Evolutionary conservation across 1,139 yeast species (phyloP).

Genomic region (Meyerozyma sp.): DNA sequence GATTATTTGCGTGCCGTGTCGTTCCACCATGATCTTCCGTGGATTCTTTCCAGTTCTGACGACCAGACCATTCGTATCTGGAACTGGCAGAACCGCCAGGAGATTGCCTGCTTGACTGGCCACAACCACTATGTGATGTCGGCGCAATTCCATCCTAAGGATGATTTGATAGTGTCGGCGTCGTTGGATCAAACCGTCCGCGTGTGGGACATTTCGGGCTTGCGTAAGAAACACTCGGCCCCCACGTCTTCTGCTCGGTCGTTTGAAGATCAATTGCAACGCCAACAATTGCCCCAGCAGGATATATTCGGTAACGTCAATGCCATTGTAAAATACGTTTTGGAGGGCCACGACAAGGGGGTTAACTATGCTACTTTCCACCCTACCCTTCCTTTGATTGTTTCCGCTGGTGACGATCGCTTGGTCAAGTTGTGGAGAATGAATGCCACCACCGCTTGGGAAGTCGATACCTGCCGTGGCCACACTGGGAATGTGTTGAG

Average conservation of each 20-base stretch:
- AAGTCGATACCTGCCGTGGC: conserved; percentile 96
- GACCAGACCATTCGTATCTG: conserved; percentile 98
- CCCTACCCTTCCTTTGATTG: conserved; percentile 91
- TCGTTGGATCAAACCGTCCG: conserved; percentile 98
- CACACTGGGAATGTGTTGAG: conserved; percentile 91
- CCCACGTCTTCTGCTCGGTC: conserved; percentile 50
- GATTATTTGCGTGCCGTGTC: conserved; percentile 93
- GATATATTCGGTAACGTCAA: conserved; percentile 93
- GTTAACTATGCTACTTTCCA: conserved; percentile 99
- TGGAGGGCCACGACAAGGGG: conserved; percentile 98
- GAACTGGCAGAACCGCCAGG: conserved; percentile 99
- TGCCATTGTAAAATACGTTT: conserved; percentile 90
- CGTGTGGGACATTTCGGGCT: conserved; percentile 96
- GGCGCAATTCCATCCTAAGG: conserved; percentile 95
- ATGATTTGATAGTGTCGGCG: conserved; percentile 91
- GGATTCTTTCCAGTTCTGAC: conserved; percentile 95
- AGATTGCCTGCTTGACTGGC: conserved; percentile 94
- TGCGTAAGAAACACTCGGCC: conserved; percentile 93
- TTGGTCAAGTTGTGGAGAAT: conserved; percentile 95
- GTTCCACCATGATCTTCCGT: conserved; percentile 94
- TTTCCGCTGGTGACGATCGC: conserved; percentile 95
- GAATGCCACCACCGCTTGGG: conserved; percentile 99
- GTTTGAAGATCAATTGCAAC: conserved; percentile 75
- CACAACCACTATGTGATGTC: conserved; percentile 98
- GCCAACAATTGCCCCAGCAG: conserved; percentile 74